phyloP scores from a whole-genome alignment of 805 yeast genomes.

The Candida palmyrensis region DNA sequence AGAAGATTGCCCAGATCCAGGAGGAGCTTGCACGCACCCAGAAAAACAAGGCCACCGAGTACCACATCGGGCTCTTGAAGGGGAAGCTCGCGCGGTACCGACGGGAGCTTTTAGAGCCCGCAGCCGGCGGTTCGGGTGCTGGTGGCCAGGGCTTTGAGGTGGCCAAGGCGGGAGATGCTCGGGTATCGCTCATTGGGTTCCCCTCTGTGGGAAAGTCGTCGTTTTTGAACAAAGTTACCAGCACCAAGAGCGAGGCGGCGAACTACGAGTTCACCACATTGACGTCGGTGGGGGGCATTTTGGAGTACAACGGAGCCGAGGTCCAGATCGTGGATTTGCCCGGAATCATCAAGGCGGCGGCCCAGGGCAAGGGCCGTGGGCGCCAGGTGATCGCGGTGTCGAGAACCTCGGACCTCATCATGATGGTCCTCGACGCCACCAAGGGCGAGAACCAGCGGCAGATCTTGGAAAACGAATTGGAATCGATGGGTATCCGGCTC shows the following conservation, averaged over 20 bases:
- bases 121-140: slow-evolving; percentile 69
- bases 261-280: slow-evolving; percentile 93
- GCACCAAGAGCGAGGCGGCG: slow-evolving; percentile 92
- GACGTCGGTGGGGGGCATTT: slow-evolving; percentile 94
- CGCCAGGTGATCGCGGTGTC: slow-evolving; percentile 96
- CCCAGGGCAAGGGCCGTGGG: slow-evolving; percentile 97
- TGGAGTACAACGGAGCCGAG: slow-evolving; percentile 94
- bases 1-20: slow-evolving; percentile 84
- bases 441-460: slow-evolving; percentile 86
- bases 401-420: slow-evolving; percentile 84
- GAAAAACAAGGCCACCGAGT: slow-evolving; percentile 96
- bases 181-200: slow-evolving; percentile 92
- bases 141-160: slow-evolving; percentile 92
- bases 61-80: slow-evolving; percentile 88
- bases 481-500: slow-evolving; percentile 87
- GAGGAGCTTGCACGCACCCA: slow-evolving; percentile 93
- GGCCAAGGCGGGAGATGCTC: slow-evolving; percentile 91
- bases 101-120: slow-evolving; percentile 87
- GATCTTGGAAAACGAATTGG: slow-evolving; percentile 83
- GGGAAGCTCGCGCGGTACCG: slow-evolving; percentile 93
- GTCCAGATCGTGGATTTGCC: slow-evolving; percentile 97
- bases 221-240: slow-evolving; percentile 80
- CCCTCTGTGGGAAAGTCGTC: slow-evolving; percentile 98
- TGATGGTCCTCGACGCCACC: slow-evolving; percentile 95
- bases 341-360: slow-evolving; percentile 94